Base-by-base conservation (phyloP, 2,329 filamentous ascomycete species). In the Penicillium rolfsii region DNA sequence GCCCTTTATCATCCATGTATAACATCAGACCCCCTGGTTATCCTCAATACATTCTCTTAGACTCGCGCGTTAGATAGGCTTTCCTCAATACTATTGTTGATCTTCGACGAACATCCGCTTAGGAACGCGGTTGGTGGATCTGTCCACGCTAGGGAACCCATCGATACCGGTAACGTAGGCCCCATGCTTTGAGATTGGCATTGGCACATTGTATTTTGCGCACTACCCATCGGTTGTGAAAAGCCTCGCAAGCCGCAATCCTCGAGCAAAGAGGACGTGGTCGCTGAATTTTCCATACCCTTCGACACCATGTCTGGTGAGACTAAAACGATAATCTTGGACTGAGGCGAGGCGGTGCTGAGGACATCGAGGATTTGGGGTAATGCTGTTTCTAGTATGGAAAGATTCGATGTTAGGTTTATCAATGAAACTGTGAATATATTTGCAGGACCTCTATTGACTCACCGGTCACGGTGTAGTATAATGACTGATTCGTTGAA, bases 401-500 rank as follows among this genome's bases (percentile, higher is more conserved):
- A 3, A 3, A n/a, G 16, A 11, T 30, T 19, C 3, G 4, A 8
- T 6, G 12, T 43, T 43, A 43, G 52, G 7, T 4, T 45, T 22
- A 2, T 12, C 26, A 30, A 33, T 1, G 12, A n/a, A 2, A n/a
- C 0, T 50, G 8, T n/a, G 8, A 3, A 33, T 26, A 36, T 26
- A 9, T 5, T 4, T 1, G 19, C 1, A 9, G 48, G 0, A 6
- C 1, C 12, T 14, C 2, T 19, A 28, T 16, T 22, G 8, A 40
- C 65, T 57, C 22, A 68, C 67, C 67, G 28, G 64, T 69, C 1
- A 63, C 62, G 40, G 64, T 50, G 28, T 69, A 69, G 26, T 64
- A 59, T 40, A 59, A 43, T 24, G 66, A 60, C 43, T 64, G 66
- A 43, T 56, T 62, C 1, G 16, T 2, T 36, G 40, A 35, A 19